Percentiles rank a stretch among this genome's conserved stretches.
These are phyloP conservation scores for Podaxis sp. DNA, from an alignment of 768 basidiomycete species.

Conservation along the genomic window DNA sequence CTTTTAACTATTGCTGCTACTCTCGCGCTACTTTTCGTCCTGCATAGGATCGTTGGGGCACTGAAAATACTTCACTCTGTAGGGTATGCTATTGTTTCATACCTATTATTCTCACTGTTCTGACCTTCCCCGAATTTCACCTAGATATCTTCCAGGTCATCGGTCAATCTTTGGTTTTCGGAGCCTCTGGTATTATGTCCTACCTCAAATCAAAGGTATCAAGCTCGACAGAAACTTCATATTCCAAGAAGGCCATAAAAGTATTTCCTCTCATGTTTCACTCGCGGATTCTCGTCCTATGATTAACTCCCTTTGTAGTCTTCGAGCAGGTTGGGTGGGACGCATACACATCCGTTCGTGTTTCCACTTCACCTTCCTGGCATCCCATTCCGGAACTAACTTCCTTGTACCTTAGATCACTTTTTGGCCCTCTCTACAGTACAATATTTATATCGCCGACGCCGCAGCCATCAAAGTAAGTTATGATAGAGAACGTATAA, in stretches of 20 bases:
- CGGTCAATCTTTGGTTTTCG: slow-evolving; percentile 23
- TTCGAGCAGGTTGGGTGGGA: slow-evolving; percentile 28
- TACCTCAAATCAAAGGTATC: slow-evolving; percentile 25
- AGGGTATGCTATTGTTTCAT: slow-evolving; percentile 17
- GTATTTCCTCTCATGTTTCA: slow-evolving; percentile 15
- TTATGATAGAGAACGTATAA: not conserved
- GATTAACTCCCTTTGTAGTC: slow-evolving; percentile 3
- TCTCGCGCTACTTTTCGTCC: not conserved
- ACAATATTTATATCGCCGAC: slow-evolving; percentile 30
- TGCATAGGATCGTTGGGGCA: slow-evolving; percentile 2
- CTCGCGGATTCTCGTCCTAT: slow-evolving; percentile 19
- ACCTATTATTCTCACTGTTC: not conserved
- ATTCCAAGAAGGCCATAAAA: slow-evolving; percentile 26
- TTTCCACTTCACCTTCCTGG: not conserved
- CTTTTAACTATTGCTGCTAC: not conserved
- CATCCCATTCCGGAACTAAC: not conserved
- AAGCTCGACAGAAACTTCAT: slow-evolving; percentile 25
- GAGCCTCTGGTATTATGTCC: slow-evolving; percentile 20
- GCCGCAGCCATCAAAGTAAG: slow-evolving; percentile 36
- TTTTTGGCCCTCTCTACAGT: slow-evolving; percentile 19
- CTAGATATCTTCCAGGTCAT: slow-evolving; percentile 29
- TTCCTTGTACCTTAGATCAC: slow-evolving; percentile 19
- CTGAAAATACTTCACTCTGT: slow-evolving; percentile 17
- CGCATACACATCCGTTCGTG: slow-evolving; percentile 28
- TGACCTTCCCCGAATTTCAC: not conserved